These are phyloP conservation scores for Huntiella savannae DNA, from an alignment of 2,329 filamentous ascomycete species.

Conservation along the genomic window DNA sequence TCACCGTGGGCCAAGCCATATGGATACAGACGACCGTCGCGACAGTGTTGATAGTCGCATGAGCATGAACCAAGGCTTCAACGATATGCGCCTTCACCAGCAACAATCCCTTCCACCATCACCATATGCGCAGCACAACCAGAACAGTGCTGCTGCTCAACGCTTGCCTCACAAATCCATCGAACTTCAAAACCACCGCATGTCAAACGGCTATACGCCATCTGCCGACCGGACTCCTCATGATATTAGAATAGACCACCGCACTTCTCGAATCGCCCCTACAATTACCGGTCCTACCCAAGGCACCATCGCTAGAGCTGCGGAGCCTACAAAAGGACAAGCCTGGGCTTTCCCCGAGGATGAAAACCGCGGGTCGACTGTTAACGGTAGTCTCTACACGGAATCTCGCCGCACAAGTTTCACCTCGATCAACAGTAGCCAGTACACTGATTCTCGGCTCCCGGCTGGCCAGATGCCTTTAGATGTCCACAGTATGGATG, in stretches of 20 bases:
- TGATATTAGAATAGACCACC: conserved; percentile 19
- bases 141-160: conserved; percentile 57
- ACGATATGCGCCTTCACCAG: conserved; percentile 47
- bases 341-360: conserved; percentile 72
- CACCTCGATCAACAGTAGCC: conserved; percentile 60
- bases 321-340: conserved; percentile 64
- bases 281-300: conserved; percentile 55
- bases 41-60: conserved; percentile 60
- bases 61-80: conserved; percentile 48
- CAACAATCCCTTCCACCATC: conserved; percentile 23
- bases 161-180: conserved; percentile 35
- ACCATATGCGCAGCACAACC: conserved; percentile 59
- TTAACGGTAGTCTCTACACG: conserved; percentile 14
- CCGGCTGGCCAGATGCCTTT: conserved; percentile 54
- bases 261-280: conserved; percentile 46
- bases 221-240: conserved; percentile 39
- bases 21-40: conserved; percentile 27
- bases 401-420: conserved; percentile 55
- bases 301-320: conserved; percentile 45
- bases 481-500: conserved; percentile 32
- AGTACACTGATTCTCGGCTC: conserved; percentile 56
- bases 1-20: conserved; percentile 13
- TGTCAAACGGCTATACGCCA: conserved; percentile 47
- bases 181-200: conserved; percentile 36
- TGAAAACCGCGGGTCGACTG: conserved; percentile 27